phyloP scores from a whole-genome alignment of 148 eudicot species.

The Persicaria maculosa region DNA sequence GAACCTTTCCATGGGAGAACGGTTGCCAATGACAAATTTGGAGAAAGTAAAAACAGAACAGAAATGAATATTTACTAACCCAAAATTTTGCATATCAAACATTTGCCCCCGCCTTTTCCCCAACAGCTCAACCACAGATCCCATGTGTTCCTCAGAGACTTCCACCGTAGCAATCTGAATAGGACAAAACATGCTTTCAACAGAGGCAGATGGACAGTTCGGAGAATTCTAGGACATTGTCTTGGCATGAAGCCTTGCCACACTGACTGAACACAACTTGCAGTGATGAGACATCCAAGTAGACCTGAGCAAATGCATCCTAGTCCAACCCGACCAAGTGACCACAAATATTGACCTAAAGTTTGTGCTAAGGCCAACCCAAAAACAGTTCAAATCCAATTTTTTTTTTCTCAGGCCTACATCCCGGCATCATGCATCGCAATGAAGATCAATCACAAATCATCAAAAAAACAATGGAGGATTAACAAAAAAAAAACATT shows the following conservation, averaged over 20 bases:
- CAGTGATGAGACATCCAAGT: neutral
- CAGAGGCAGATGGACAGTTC: neutral
- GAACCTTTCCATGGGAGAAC: neutral
- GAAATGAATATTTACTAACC: constrained; percentile 41
- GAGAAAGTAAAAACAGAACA: constrained; percentile 1
- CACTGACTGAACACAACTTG: neutral
- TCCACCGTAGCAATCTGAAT: constrained; percentile 87
- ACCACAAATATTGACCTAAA: no score
- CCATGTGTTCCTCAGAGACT: constrained; percentile 90
- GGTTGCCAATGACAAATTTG: neutral
- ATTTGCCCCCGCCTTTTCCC: constrained; percentile 97
- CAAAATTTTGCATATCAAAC: constrained; percentile 87
- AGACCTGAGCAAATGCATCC: neutral
- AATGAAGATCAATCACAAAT: neutral
- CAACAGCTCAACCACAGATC: constrained; percentile 91
- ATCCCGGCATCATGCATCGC: neutral
- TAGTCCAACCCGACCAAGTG: no score
- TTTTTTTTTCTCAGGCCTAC: no score
- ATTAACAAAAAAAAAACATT: neutral
- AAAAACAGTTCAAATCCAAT: no score
- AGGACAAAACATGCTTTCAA: neutral
- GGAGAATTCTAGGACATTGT: constrained; percentile 1
- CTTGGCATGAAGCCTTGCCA: neutral
- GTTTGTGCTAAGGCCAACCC: no score
- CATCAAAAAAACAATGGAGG: neutral